Conservation (phyloP, 169 alveolate genomes). For the Blepharisma undulans region DNA sequence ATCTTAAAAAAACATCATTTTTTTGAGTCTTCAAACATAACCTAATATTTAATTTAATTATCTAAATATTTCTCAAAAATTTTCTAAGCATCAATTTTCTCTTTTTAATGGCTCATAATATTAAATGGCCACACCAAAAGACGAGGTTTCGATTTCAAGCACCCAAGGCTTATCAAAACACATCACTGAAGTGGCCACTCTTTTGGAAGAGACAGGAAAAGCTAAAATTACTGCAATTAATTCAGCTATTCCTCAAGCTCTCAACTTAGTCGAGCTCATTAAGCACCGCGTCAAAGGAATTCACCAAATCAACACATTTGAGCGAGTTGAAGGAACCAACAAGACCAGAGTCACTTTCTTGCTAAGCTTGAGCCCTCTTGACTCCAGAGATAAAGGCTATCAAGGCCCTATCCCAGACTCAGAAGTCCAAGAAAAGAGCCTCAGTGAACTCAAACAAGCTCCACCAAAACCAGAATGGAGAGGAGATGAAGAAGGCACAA, state of each 20-base stretch:
- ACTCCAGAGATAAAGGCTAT: background rate
- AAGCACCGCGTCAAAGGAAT: conserved; percentile 34
- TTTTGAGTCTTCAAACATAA: no score
- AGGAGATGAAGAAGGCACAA: background rate
- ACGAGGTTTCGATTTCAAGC: conserved; percentile 7
- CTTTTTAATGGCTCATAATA: background rate
- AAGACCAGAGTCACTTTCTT: conserved; percentile 17
- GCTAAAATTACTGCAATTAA: conserved; percentile 13
- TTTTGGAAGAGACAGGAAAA: background rate
- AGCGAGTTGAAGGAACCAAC: conserved; percentile 10
- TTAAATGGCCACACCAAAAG: background rate
- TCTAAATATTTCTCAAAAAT: background rate
- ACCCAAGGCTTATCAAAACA: background rate
- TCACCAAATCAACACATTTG: conserved; percentile 30
- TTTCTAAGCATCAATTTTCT: background rate
- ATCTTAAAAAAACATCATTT: background rate
- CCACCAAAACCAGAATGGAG: background rate
- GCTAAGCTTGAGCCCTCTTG: background rate
- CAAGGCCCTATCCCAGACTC: conserved; percentile 25
- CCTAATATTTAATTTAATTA: no score
- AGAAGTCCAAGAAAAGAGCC: background rate
- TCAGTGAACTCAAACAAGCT: background rate
- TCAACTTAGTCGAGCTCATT: background rate
- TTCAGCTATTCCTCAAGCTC: conserved; percentile 21
- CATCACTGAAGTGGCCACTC: background rate